Evolutionary conservation across 306 rosid species (phyloP), one percentile per base, ranked within the genome.

Genomic region (Rosa persica): DNA sequence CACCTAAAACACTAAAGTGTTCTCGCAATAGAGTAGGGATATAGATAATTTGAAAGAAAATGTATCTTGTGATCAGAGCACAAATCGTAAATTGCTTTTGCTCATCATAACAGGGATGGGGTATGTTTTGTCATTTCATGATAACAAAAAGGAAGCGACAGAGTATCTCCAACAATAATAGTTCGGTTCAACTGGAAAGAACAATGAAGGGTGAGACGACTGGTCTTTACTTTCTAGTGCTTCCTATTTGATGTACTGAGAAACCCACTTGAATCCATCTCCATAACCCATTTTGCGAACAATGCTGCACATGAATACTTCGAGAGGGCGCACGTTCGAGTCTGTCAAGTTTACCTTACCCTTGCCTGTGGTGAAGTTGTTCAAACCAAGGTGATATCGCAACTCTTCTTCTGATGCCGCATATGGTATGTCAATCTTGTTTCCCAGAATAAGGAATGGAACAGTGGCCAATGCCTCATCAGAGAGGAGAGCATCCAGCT

Each of bases 251-350:
- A 93, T 93, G 81, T 93, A 93, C 85, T 89, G 96, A 68, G 98
- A 93, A 79, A 93, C 80, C 98, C 98, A 93, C 81, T 88, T 91
- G 94, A 93, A 90, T 51, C 96, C 98, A 60, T 90, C 98, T 27
- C 98, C 98, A 36, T 90, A 93, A 73, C 98, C 98, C 98, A 93
- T 93, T 86, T 93, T 93, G 83, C 91, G 83, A 66, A 93, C 98
- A 64, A 93, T 88, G 77, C 98, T 93, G 88, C 98, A 93, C 98
- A 93, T 93, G 90, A 90, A 93, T 38, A 91, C 94, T 88, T 93
- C 98, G 44, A 93, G 89, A 65, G 94, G 88, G 1, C 96, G 96
- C 61, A 93, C 90, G 58, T 87, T 90, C 6, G 94, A 88, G 83
- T 87, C 98, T 11, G 86, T 2, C 89, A 93, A 16, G 77, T 77